A percentile compares a stretch with the other conserved stretches of the same genome.
These are phyloP conservation scores for Colletotrichum coccodes DNA, from an alignment of 2,329 filamentous ascomycete genomes.

Conservation along the genomic window DNA sequence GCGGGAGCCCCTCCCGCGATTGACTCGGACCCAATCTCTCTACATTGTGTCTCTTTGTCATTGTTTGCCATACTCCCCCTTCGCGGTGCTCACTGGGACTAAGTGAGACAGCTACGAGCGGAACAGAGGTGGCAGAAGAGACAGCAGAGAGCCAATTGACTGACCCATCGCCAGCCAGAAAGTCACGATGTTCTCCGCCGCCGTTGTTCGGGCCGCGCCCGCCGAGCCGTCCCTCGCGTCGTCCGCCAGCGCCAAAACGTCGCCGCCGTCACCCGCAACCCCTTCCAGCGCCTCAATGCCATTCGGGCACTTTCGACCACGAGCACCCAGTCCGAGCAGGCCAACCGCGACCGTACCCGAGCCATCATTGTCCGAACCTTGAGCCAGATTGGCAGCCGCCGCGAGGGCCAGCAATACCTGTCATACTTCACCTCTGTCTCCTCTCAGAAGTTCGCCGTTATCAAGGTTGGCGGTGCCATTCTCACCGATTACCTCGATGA, in stretches of 20 bases:
- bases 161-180: background rate
- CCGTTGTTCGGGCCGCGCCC: constrained; percentile 54
- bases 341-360: constrained; percentile 70
- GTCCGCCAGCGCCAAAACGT: constrained; percentile 32
- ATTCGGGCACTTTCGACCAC: constrained; percentile 43
- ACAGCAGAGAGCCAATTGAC: background rate
- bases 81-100: too few relatives aligned
- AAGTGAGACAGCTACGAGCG: background rate
- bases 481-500: constrained; percentile 94
- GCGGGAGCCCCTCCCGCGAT: constrained; percentile 8
- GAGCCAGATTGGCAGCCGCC: constrained; percentile 95
- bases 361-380: constrained; percentile 89
- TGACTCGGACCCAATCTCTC: background rate
- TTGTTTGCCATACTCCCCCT: background rate
- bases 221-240: constrained; percentile 49
- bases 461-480: constrained; percentile 97
- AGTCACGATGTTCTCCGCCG: constrained; percentile 54
- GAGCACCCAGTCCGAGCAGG: constrained; percentile 43
- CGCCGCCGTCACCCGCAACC: constrained; percentile 38
- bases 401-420: constrained; percentile 96
- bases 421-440: constrained; percentile 97
- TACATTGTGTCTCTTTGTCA: background rate
- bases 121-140: too few relatives aligned
- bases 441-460: constrained; percentile 96
- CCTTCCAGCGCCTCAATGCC: constrained; percentile 34